phyloP scores from a whole-genome alignment of 2,329 filamentous ascomycete genomes.

The Aspergillus versicolor region DNA sequence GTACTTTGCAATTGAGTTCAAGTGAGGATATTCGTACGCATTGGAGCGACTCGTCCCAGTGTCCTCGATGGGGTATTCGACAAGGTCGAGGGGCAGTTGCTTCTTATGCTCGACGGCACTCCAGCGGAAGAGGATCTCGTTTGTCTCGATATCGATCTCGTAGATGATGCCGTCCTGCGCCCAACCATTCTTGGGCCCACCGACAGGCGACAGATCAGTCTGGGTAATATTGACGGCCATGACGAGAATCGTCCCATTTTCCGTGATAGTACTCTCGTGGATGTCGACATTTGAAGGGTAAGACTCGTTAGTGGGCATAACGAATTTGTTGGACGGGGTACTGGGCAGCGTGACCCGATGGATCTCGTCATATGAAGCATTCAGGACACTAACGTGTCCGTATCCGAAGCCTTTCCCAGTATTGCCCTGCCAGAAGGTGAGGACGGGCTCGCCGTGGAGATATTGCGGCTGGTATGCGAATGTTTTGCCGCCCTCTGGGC shows the following conservation, averaged over 20 bases:
- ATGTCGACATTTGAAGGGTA: conserved; percentile 24
- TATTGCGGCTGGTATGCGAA: conserved; percentile 20
- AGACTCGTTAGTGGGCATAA: conserved; percentile 11
- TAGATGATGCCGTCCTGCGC: conserved; percentile 27
- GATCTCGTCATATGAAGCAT: conserved; percentile 20
- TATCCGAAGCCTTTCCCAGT: conserved; percentile 19
- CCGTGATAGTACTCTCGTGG: conserved; percentile 24
- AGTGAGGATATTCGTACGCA: conserved; percentile 24
- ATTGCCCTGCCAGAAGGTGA: conserved; percentile 28
- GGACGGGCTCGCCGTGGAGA: conserved; percentile 20
- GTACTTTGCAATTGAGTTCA: conserved; percentile 25
- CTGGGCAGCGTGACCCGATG: conserved; percentile 18
- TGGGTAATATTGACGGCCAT: conserved; percentile 24
- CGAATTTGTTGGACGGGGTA: conserved; percentile 9
- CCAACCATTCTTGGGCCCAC: conserved; percentile 25
- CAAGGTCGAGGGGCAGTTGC: conserved; percentile 19
- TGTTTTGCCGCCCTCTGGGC: conserved; percentile 15
- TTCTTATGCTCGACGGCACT: conserved; percentile 23
- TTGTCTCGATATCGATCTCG: conserved; percentile 28
- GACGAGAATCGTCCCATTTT: conserved; percentile 22
- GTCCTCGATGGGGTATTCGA: conserved; percentile 11
- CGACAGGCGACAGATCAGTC: conserved; percentile 20
- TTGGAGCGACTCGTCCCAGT: conserved; percentile 15
- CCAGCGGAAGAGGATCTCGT: conserved; percentile 26
- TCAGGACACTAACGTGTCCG: conserved; percentile 20